phyloP scores from a whole-genome alignment of 768 basidiomycete species.

The Psilocybe azurescens region DNA sequence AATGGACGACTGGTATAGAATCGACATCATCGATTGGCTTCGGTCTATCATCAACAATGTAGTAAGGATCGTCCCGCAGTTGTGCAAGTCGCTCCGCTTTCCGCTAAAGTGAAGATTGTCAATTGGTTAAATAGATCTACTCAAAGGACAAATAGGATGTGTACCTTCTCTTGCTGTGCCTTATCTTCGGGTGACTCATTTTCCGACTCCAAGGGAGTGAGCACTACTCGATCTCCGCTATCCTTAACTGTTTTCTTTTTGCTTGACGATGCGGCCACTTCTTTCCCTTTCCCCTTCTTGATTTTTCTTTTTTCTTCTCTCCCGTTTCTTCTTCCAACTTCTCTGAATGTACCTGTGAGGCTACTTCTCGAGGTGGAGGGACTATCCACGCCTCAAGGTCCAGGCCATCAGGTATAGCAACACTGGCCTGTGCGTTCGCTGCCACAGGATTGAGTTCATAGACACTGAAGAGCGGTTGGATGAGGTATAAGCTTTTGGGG shows the following conservation, averaged over 20 bases:
- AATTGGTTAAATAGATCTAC: not conserved
- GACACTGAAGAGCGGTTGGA: slow-evolving; percentile 75
- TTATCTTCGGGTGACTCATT: slow-evolving; percentile 63
- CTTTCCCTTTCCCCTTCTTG: slow-evolving; percentile 50
- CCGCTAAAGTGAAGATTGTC: slow-evolving; percentile 47
- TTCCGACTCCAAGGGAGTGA: slow-evolving; percentile 43
- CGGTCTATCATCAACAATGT: slow-evolving; percentile 72
- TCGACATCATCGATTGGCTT: slow-evolving; percentile 66
- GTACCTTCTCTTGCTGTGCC: slow-evolving; percentile 66
- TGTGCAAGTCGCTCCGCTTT: slow-evolving; percentile 79
- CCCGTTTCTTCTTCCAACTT: slow-evolving; percentile 45
- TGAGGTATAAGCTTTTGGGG: slow-evolving; percentile 89
- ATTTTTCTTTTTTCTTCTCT: slow-evolving; percentile 54
- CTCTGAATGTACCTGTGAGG: slow-evolving; percentile 21
- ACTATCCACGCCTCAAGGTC: slow-evolving; percentile 89
- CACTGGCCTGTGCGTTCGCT: slow-evolving; percentile 75
- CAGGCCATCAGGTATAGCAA: slow-evolving; percentile 82
- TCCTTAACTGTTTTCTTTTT: slow-evolving; percentile 43
- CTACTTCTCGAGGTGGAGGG: slow-evolving; percentile 55
- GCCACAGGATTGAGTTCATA: slow-evolving; percentile 91
- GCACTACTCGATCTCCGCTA: slow-evolving; percentile 34
- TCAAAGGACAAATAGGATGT: not conserved
- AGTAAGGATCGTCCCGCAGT: slow-evolving; percentile 89
- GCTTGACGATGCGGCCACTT: slow-evolving; percentile 17
- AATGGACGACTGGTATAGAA: slow-evolving; percentile 86